Percentiles rank a stretch among this genome's conserved stretches.
phyloP scores from a whole-genome alignment of 2,329 filamentous ascomycete species.

The Coleophoma cylindrospora region DNA sequence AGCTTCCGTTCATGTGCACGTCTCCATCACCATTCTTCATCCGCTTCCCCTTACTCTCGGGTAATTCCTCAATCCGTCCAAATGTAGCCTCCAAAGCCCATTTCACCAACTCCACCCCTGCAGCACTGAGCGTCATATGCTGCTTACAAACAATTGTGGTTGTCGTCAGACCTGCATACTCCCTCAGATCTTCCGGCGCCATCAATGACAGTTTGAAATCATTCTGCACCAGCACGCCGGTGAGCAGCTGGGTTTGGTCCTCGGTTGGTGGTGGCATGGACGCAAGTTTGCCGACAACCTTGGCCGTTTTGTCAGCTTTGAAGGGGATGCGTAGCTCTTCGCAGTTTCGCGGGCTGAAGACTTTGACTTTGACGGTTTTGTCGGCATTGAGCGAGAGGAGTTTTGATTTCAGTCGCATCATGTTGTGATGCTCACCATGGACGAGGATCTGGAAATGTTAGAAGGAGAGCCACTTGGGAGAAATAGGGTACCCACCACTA shows the following conservation, averaged over 20 bases:
- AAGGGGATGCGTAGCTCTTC: slow-evolving; percentile 94
- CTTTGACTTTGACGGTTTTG: slow-evolving; percentile 75
- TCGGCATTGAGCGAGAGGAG: slow-evolving; percentile 85
- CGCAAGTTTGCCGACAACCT: slow-evolving; percentile 91
- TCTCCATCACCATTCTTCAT: slow-evolving; percentile 30
- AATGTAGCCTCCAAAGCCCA: slow-evolving; percentile 96
- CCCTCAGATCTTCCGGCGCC: slow-evolving; percentile 91
- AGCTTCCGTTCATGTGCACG: slow-evolving; percentile 29
- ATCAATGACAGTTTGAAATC: slow-evolving; percentile 97
- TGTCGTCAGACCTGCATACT: slow-evolving; percentile 95
- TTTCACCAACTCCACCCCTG: slow-evolving; percentile 83
- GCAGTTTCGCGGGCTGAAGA: slow-evolving; percentile 91
- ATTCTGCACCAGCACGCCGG: slow-evolving; percentile 91
- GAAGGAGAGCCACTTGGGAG: slow-evolving; percentile 1
- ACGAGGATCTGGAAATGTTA: slow-evolving; percentile 69
- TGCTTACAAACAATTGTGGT: slow-evolving; percentile 93
- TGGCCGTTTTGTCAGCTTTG: slow-evolving; percentile 89
- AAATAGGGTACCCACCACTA: slow-evolving; percentile 68
- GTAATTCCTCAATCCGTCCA: slow-evolving; percentile 70
- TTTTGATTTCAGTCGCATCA: slow-evolving; percentile 95
- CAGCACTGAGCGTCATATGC: slow-evolving; percentile 79
- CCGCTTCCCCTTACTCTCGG: slow-evolving; percentile 28
- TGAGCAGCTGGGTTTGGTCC: slow-evolving; percentile 58
- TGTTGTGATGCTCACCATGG: slow-evolving; percentile 95
- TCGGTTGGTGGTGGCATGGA: slow-evolving; percentile 61